These are phyloP conservation scores for Dentipellis fragilis DNA, from an alignment of 768 basidiomycete species.

Conservation along the genomic window DNA sequence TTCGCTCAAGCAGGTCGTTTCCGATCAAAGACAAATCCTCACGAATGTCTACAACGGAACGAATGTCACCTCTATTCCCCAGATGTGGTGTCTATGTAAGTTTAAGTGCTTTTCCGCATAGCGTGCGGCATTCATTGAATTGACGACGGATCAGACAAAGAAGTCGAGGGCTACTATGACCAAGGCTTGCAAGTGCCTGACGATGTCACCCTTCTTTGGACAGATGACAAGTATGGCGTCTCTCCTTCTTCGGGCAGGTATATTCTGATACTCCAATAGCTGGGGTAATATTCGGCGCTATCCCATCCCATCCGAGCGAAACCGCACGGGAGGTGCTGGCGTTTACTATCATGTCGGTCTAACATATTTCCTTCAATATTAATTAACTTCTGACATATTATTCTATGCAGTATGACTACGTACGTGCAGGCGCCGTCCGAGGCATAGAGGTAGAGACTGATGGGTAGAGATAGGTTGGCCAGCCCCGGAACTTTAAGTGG, in stretches of 20 bases:
- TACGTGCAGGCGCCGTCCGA: slow-evolving; percentile 27
- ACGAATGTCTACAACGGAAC: slow-evolving; percentile 36
- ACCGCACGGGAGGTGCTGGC: slow-evolving; percentile 57
- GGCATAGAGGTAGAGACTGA: neutral
- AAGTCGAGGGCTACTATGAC: slow-evolving; percentile 60
- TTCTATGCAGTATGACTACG: slow-evolving; percentile 24
- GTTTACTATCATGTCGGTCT: slow-evolving; percentile 53
- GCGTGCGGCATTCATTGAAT: neutral
- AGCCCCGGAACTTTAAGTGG: slow-evolving; percentile 64
- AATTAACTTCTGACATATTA: neutral
- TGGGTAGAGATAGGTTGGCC: slow-evolving; percentile 36
- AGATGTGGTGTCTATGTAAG: slow-evolving; percentile 54
- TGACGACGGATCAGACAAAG: slow-evolving; percentile 27
- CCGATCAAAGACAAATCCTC: slow-evolving; percentile 52
- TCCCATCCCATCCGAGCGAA: slow-evolving; percentile 41
- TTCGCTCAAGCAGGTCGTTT: slow-evolving; percentile 44
- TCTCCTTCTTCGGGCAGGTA: neutral
- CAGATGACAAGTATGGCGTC: slow-evolving; percentile 53
- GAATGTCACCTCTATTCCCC: slow-evolving; percentile 43
- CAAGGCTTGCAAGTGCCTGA: slow-evolving; percentile 52
- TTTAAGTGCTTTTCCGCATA: slow-evolving; percentile 2
- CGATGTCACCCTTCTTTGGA: slow-evolving; percentile 55
- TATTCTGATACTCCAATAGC: slow-evolving; percentile 20
- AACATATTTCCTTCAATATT: slow-evolving; percentile 12
- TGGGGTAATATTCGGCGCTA: slow-evolving; percentile 65